Evolutionary conservation across 306 rosid species (phyloP).

Genomic region (Coriaria nepalensis): DNA sequence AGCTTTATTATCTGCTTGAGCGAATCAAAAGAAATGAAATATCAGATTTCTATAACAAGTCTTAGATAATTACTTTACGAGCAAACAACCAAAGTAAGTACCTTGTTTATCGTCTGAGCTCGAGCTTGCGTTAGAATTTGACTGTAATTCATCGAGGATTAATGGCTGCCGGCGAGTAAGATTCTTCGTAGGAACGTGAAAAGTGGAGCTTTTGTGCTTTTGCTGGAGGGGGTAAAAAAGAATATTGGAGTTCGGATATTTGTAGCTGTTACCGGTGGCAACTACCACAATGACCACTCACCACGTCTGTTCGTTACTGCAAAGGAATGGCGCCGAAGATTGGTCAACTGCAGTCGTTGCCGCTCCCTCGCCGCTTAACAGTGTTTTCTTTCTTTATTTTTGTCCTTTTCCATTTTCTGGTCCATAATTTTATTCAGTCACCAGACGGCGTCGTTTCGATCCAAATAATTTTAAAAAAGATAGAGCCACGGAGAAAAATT

Average conservation of each 20-base stretch:
- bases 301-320: background rate
- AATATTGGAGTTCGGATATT: slow-evolving; percentile 12
- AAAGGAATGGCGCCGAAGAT: background rate
- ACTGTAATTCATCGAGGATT: slow-evolving; percentile 8
- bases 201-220: background rate
- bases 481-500: too few relatives aligned
- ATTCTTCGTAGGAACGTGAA: slow-evolving; percentile 9
- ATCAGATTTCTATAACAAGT: background rate
- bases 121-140: slow-evolving; percentile 21
- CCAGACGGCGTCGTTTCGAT: too few relatives aligned
- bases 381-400: too few relatives aligned
- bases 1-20: slow-evolving; percentile 28
- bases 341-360: too few relatives aligned
- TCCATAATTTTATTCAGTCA: too few relatives aligned
- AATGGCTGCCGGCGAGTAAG: slow-evolving; percentile 6
- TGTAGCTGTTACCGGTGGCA: slow-evolving; percentile 8
- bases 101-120: slow-evolving; percentile 33
- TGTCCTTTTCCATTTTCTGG: too few relatives aligned
- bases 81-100: slow-evolving; percentile 10
- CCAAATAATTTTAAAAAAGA: too few relatives aligned
- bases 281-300: slow-evolving; percentile 23
- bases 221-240: slow-evolving; percentile 13
- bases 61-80: background rate
- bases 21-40: background rate
- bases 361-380: too few relatives aligned